phyloP scores from a whole-genome alignment of 2,329 filamentous ascomycete genomes.

The Cordyceps cicadae region DNA sequence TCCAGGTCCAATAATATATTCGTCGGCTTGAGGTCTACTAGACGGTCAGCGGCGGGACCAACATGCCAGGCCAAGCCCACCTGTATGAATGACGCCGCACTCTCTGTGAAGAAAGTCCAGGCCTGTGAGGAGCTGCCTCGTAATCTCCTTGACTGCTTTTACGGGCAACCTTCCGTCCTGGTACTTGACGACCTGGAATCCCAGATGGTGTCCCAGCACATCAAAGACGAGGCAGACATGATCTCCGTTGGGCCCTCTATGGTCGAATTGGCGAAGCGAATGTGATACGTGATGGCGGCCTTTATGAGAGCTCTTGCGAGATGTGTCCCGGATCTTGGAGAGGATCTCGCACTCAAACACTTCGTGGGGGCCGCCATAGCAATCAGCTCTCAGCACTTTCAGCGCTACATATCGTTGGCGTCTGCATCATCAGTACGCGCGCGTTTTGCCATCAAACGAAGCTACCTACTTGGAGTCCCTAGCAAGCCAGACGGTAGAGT shows the following conservation, averaged over 20 bases:
- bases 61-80: too few species aligned
- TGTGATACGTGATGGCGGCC: slow-evolving; percentile 8
- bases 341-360: slow-evolving; percentile 18
- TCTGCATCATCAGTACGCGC: not conserved
- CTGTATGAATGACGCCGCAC: slow-evolving; percentile 1
- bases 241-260: slow-evolving; percentile 23
- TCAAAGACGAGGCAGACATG: slow-evolving; percentile 19
- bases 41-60: too few species aligned
- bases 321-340: slow-evolving; percentile 6
- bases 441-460: not conserved
- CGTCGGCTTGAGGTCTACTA: not conserved
- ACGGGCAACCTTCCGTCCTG: not conserved
- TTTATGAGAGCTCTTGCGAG: slow-evolving; percentile 6
- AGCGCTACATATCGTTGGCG: slow-evolving; percentile 17
- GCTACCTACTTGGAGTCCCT: slow-evolving; percentile 4
- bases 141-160: not conserved
- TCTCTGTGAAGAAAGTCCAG: slow-evolving; percentile 5
- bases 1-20: slow-evolving; percentile 3
- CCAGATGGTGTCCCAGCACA: not conserved
- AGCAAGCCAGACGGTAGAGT: slow-evolving; percentile 20
- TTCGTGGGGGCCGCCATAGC: slow-evolving; percentile 9
- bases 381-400: slow-evolving; percentile 20
- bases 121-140: not conserved
- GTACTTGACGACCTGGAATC: not conserved
- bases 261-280: slow-evolving; percentile 19